Percentiles rank a stretch among this genome's conserved stretches.
Evolutionary conservation across 164 flowering plant species (phyloP).

Genomic region (Kalanchoe fedtschenkoi): DNA sequence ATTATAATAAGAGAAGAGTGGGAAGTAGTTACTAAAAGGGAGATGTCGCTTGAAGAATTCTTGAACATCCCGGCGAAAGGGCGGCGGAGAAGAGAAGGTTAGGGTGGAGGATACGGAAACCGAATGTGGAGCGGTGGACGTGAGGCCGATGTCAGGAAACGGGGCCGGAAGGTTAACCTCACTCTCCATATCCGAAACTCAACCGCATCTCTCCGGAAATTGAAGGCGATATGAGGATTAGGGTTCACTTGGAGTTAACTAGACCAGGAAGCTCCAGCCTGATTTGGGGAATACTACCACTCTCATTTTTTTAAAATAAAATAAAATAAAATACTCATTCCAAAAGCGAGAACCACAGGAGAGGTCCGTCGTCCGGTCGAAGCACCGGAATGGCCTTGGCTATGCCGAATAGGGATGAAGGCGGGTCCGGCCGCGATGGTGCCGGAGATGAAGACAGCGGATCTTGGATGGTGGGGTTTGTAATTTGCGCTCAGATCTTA

Average conservation of each 20-base stretch:
- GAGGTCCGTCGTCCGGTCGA: no score
- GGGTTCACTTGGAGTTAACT: neutral
- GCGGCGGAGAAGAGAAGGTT: slow-evolving; percentile 39
- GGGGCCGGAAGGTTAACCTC: slow-evolving; percentile 53
- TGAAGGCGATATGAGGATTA: neutral
- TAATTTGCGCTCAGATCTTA: no score
- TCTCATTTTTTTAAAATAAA: no score
- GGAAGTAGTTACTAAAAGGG: slow-evolving; percentile 35
- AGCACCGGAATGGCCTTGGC: no score
- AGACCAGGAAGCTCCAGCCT: no score
- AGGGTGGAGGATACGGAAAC: slow-evolving; percentile 20
- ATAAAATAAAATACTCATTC: no score
- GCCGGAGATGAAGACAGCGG: no score
- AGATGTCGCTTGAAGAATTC: slow-evolving; percentile 91
- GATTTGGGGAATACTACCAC: no score
- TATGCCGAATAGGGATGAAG: no score
- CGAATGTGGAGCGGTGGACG: slow-evolving; percentile 19
- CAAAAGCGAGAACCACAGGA: no score
- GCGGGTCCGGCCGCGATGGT: no score
- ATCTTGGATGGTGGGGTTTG: no score
- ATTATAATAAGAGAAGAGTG: neutral
- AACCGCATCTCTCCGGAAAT: slow-evolving; percentile 38
- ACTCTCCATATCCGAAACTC: slow-evolving; percentile 46
- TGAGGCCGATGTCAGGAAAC: slow-evolving; percentile 12
- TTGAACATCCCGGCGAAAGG: slow-evolving; percentile 56